phyloP scores from a whole-genome alignment of 345 rosid genomes.

The Rubroshorea leprosula region DNA sequence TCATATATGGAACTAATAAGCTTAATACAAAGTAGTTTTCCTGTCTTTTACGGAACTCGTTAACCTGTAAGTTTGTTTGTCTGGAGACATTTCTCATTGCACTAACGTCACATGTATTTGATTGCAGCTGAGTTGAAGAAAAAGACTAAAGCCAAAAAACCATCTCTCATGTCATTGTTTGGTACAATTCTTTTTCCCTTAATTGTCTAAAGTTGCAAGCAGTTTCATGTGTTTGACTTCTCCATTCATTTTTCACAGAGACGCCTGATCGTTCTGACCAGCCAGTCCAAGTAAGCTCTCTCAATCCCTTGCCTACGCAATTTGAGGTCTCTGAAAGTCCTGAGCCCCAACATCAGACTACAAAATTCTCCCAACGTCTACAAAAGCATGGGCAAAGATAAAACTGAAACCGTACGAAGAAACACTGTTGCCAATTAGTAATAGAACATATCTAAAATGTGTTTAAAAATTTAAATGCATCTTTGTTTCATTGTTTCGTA shows the following conservation, averaged over 20 bases:
- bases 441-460: too few species aligned
- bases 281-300: constrained; percentile 27
- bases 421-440: neutral
- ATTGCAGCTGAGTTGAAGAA: constrained; percentile 38
- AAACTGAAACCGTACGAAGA: neutral
- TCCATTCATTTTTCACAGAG: constrained; percentile 19
- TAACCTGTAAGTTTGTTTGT: too few species aligned
- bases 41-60: too few species aligned
- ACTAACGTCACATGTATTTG: constrained; percentile 1
- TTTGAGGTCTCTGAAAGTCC: constrained; percentile 30
- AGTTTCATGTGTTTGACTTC: neutral
- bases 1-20: too few species aligned
- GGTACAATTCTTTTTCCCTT: constrained; percentile 15
- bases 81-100: too few species aligned
- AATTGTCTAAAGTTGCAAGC: constrained; percentile 2
- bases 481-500: too few species aligned
- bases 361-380: constrained; percentile 4
- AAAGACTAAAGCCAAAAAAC: constrained; percentile 40
- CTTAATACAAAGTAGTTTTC: too few species aligned
- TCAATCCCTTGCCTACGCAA: constrained; percentile 30
- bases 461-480: too few species aligned
- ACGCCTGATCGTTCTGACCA: constrained; percentile 26
- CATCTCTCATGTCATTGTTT: constrained; percentile 43
- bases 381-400: constrained; percentile 13
- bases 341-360: constrained; percentile 24